These are phyloP conservation scores for Dendrobium officinale DNA, from an alignment of 106 monocot genomes.

Conservation along the genomic window DNA sequence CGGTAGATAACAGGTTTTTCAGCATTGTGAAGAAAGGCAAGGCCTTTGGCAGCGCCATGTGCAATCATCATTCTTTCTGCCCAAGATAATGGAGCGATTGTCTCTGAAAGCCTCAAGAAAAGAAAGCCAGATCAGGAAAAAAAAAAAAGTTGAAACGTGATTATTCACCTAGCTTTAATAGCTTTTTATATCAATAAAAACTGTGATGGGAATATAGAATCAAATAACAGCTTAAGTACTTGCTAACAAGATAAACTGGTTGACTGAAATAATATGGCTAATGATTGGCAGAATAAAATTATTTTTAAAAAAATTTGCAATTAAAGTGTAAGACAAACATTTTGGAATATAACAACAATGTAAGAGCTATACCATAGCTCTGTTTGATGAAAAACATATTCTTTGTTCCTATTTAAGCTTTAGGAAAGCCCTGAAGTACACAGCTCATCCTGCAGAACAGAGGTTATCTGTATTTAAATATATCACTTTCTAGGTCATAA, in stretches of 20 bases:
- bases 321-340: too few relatives aligned
- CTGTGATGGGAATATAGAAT: neutral
- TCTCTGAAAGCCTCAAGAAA: slow-evolving; percentile 37
- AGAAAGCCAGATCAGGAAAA: neutral
- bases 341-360: too few relatives aligned
- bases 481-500: too few relatives aligned
- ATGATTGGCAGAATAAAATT: neutral
- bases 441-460: too few relatives aligned
- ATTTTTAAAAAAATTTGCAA: neutral
- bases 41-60: slow-evolving; percentile 70
- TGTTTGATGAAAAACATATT: too few relatives aligned
- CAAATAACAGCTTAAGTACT: neutral
- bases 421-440: too few relatives aligned
- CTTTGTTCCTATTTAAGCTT: too few relatives aligned
- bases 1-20: slow-evolving; percentile 78
- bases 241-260: neutral
- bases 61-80: slow-evolving; percentile 80
- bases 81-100: slow-evolving; percentile 67
- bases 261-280: neutral
- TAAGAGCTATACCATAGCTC: too few relatives aligned
- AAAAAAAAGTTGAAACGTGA: neutral
- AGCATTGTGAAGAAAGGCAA: slow-evolving; percentile 83
- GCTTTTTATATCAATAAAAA: neutral
- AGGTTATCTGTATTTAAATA: too few relatives aligned
- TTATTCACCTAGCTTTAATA: neutral